phyloP scores from a whole-genome alignment of 495 filamentous ascomycete genomes.

The Pyrenula aspistea region DNA sequence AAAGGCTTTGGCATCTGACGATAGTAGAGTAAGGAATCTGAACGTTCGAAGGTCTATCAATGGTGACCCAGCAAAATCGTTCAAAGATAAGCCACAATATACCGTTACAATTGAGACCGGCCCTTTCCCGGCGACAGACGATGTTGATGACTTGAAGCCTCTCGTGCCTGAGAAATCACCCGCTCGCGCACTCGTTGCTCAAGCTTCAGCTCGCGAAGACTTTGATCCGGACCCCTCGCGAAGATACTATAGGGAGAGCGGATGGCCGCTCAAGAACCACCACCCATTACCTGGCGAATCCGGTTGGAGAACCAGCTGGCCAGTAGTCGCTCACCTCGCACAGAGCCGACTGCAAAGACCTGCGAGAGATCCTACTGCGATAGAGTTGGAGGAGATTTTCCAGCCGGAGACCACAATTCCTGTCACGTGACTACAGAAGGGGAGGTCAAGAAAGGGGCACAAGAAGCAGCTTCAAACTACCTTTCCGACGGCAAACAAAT shows the following conservation, averaged over 20 bases:
- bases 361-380: constrained; percentile 8
- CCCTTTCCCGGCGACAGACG: neutral
- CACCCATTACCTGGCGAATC: neutral
- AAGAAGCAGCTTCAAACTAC: no score
- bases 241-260: neutral
- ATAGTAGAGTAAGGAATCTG: neutral
- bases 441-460: no score
- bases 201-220: neutral
- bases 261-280: neutral
- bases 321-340: neutral
- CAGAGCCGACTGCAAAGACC: neutral
- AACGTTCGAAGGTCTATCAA: neutral
- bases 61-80: neutral
- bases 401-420: no score
- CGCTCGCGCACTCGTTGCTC: neutral
- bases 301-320: neutral
- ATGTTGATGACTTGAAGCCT: neutral
- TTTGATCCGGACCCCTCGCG: neutral
- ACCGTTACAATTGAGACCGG: neutral
- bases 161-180: neutral
- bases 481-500: no score
- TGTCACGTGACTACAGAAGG: no score
- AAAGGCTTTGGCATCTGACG: neutral
- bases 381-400: constrained; percentile 14
- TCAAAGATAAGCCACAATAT: neutral